Percentiles rank a stretch among this genome's conserved stretches.
phyloP scores from a whole-genome alignment of 2,329 filamentous ascomycete species.

The Pseudovirgaria hyperparasitica region DNA sequence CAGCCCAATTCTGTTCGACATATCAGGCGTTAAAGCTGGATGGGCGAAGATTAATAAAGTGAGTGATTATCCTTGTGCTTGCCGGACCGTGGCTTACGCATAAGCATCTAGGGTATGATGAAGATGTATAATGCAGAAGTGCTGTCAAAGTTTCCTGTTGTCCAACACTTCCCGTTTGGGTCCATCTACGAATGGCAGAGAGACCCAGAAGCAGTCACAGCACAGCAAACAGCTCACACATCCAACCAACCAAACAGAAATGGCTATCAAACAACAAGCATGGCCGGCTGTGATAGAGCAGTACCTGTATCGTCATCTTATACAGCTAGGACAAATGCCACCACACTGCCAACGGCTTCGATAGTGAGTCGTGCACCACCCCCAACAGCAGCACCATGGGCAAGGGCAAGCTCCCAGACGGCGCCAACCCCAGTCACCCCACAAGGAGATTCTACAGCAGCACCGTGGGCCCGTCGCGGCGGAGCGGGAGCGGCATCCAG shows the following conservation, averaged over 20 bases:
- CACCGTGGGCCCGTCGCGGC: conserved; percentile 2
- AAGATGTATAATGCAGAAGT: conserved; percentile 99
- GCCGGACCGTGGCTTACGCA: conserved; percentile 1
- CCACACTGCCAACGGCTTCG: conserved; percentile 5
- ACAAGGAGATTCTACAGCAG: conserved; percentile 2
- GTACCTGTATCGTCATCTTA: conserved; percentile 12
- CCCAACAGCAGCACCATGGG: conserved; percentile 16
- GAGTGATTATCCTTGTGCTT: conserved; percentile 3
- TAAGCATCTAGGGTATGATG: conserved; percentile 60
- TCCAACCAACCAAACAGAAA: conserved; percentile 24
- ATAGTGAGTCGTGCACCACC: conserved; percentile 1
- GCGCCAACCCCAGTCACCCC: conserved; percentile 1
- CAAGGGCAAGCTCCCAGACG: too few species aligned
- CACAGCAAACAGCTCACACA: conserved; percentile 21
- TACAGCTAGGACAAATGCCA: conserved; percentile 8
- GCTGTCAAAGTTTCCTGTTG: conserved; percentile 88
- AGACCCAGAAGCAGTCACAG: conserved; percentile 26
- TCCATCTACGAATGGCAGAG: conserved; percentile 35
- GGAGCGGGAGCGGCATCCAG: conserved; percentile 1
- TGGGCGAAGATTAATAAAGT: conserved; percentile 91
- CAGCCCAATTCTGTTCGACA: conserved; percentile 86
- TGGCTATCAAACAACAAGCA: conserved; percentile 12
- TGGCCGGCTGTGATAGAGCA: conserved; percentile 12
- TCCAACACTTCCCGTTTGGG: conserved; percentile 68
- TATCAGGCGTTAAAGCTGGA: conserved; percentile 74